These are phyloP conservation scores for Aphanomyces invadans DNA, from an alignment of 352 stramenopile species.

Conservation along the genomic window DNA sequence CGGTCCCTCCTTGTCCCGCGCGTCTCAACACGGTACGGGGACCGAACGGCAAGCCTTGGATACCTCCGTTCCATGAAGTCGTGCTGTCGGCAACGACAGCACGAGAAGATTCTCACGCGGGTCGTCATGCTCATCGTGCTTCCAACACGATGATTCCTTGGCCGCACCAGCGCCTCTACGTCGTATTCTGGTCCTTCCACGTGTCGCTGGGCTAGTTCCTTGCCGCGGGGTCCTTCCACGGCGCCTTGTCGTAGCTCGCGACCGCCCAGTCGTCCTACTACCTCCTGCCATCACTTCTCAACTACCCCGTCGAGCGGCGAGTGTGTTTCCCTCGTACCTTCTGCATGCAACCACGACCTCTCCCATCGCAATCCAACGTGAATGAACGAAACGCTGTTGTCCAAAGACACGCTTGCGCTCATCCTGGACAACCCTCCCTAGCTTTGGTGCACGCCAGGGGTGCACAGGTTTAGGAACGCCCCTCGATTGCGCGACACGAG, in stretches of 20 bases:
- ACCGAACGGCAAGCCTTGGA: slow-evolving; percentile 38
- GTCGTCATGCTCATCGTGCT: slow-evolving; percentile 51
- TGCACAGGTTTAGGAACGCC: slow-evolving; percentile 83
- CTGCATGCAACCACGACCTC: slow-evolving; percentile 40
- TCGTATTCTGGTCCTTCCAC: slow-evolving; percentile 60
- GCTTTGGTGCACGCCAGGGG: slow-evolving; percentile 54
- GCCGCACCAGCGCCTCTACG: slow-evolving; percentile 51
- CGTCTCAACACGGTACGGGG: slow-evolving; percentile 33
- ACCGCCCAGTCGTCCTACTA: slow-evolving; percentile 45
- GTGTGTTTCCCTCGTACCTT: slow-evolving; percentile 52
- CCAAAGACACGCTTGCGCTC: slow-evolving; percentile 46
- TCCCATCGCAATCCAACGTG: slow-evolving; percentile 31
- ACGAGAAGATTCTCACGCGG: slow-evolving; percentile 57
- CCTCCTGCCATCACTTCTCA: slow-evolving; percentile 42
- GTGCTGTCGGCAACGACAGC: slow-evolving; percentile 36
- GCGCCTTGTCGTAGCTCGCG: slow-evolving; percentile 55
- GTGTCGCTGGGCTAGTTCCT: slow-evolving; percentile 59
- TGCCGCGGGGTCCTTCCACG: slow-evolving; percentile 45
- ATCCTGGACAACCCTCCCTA: slow-evolving; percentile 55
- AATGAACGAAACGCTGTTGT: slow-evolving; percentile 22
- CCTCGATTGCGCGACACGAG: slow-evolving; percentile 64
- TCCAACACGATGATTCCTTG: slow-evolving; percentile 37
- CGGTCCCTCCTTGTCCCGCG: slow-evolving; percentile 56
- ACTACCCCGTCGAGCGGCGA: slow-evolving; percentile 59
- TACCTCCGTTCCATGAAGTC: slow-evolving; percentile 33